phyloP scores from a whole-genome alignment of 352 stramenopile species.

The Pythium graminicola region DNA sequence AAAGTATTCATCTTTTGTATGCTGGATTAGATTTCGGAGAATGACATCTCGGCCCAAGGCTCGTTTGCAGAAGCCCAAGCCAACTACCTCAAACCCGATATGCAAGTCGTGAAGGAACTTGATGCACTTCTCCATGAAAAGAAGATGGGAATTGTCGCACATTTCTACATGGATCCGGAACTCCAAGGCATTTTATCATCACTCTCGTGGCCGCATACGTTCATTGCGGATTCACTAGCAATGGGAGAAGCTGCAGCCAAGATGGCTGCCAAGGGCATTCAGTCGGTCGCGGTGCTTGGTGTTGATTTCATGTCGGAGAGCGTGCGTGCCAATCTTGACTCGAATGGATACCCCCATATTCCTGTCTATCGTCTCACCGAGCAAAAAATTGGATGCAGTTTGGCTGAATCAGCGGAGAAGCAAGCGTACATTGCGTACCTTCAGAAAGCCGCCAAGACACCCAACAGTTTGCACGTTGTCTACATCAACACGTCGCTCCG shows the following conservation, averaged over 20 bases:
- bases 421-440: slow-evolving; percentile 92
- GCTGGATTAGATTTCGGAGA: slow-evolving; percentile 51
- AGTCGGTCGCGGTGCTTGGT: slow-evolving; percentile 91
- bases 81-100: slow-evolving; percentile 80
- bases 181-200: slow-evolving; percentile 87
- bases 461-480: slow-evolving; percentile 93
- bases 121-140: slow-evolving; percentile 82
- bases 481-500: slow-evolving; percentile 98
- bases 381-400: slow-evolving; percentile 92
- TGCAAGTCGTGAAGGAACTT: slow-evolving; percentile 81
- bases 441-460: slow-evolving; percentile 77
- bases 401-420: slow-evolving; percentile 93
- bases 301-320: slow-evolving; percentile 98
- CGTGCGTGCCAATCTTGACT: slow-evolving; percentile 90
- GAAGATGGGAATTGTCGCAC: slow-evolving; percentile 95
- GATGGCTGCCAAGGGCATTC: slow-evolving; percentile 89
- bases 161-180: slow-evolving; percentile 99
- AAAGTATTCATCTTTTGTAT: not conserved
- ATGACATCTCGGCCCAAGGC: slow-evolving; percentile 66
- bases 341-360: slow-evolving; percentile 87
- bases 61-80: slow-evolving; percentile 88
- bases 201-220: slow-evolving; percentile 86
- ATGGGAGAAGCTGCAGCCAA: slow-evolving; percentile 96
- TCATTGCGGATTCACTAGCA: slow-evolving; percentile 94
- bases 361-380: slow-evolving; percentile 93